phyloP scores from a whole-genome alignment of 192 early-diverging fungal species.

The Coemansia sp. region DNA sequence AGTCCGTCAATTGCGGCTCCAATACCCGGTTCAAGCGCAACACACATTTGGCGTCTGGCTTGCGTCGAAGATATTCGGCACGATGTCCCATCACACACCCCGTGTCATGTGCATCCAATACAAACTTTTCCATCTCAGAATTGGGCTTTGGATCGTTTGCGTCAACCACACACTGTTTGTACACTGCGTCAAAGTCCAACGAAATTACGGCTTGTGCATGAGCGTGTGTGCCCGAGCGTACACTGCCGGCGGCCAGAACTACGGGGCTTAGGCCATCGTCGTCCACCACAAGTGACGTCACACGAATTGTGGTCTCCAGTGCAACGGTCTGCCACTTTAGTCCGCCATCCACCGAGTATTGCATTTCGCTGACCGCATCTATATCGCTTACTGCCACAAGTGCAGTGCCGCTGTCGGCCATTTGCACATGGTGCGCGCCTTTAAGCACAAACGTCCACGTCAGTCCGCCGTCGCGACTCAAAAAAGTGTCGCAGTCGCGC shows the following conservation, averaged over 20 bases:
- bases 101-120: constrained; percentile 39
- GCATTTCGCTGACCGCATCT: constrained; percentile 55
- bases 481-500: constrained; percentile 78
- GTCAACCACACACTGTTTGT: constrained; percentile 64
- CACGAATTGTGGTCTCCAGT: constrained; percentile 56
- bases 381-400: constrained; percentile 72
- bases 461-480: constrained; percentile 82
- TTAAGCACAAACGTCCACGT: constrained; percentile 67
- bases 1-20: constrained; percentile 58
- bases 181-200: constrained; percentile 67
- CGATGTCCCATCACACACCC: constrained; percentile 87
- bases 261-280: constrained; percentile 73
- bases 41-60: constrained; percentile 73
- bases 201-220: constrained; percentile 58
- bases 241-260: constrained; percentile 63
- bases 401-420: constrained; percentile 78
- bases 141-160: constrained; percentile 54
- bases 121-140: constrained; percentile 37
- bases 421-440: constrained; percentile 82
- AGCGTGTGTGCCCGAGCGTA: constrained; percentile 20
- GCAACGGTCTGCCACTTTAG: constrained; percentile 61
- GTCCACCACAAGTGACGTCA: constrained; percentile 74
- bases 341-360: constrained; percentile 80
- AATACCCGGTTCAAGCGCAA: constrained; percentile 66
- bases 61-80: constrained; percentile 71